phyloP scores from a whole-genome alignment of 176 grass and related monocot genomes.

The Lolium rigidum region DNA sequence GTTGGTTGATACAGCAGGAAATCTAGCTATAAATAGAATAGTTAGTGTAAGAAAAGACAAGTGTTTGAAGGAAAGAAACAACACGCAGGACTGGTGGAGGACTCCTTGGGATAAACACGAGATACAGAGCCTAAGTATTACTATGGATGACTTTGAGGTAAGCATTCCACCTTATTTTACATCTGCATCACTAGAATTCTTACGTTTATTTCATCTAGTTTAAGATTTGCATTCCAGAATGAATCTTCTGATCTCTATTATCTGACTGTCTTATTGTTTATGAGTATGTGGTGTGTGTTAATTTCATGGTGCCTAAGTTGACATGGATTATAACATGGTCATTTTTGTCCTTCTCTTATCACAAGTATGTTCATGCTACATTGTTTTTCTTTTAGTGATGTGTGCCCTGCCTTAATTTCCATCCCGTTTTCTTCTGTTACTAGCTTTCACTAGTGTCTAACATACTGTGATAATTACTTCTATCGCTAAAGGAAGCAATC shows the following conservation, averaged over 20 bases:
- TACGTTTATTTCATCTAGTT: too few relatives aligned
- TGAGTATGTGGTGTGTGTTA: neutral
- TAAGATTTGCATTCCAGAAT: too few relatives aligned
- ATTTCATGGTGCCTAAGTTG: neutral
- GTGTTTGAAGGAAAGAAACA: too few relatives aligned
- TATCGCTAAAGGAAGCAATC: conserved; percentile 60
- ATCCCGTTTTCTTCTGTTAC: conserved; percentile 17
- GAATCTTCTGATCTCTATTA: too few relatives aligned
- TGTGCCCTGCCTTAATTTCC: neutral
- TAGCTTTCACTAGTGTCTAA: conserved; percentile 9
- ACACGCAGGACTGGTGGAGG: too few relatives aligned
- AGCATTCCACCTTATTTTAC: neutral
- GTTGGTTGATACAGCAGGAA: neutral
- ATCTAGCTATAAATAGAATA: neutral
- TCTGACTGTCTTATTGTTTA: neutral
- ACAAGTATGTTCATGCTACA: neutral
- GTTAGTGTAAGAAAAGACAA: too few relatives aligned
- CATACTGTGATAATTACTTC: neutral
- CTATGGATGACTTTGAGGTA: neutral
- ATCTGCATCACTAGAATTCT: neutral
- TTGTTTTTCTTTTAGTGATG: conserved; percentile 8
- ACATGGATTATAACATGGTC: too few relatives aligned
- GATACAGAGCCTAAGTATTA: neutral
- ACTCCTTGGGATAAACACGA: neutral
- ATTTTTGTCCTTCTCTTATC: too few relatives aligned